A percentile compares a stretch with the other conserved stretches of the same genome.
These are phyloP conservation scores for Dactylonectria macrodidyma DNA, from an alignment of 2,329 filamentous ascomycete genomes.

Conservation along the genomic window DNA sequence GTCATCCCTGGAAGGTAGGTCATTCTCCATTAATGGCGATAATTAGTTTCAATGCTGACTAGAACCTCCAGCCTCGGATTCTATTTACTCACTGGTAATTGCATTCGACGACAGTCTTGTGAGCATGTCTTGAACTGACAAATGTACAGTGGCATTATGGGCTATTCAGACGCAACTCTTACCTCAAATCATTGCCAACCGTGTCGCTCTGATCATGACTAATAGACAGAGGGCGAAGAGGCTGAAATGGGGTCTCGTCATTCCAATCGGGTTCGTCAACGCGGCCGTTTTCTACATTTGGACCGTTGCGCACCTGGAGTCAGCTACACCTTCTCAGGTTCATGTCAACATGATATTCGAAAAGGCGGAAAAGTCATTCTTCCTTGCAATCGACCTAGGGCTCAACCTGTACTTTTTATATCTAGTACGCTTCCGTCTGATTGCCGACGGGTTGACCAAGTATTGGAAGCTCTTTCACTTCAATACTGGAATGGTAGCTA, in stretches of 20 bases:
- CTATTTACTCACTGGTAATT: conserved; percentile 19
- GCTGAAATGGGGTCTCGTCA: conserved; percentile 55
- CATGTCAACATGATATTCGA: conserved; percentile 43
- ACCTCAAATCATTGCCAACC: conserved; percentile 62
- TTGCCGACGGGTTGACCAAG: conserved; percentile 63
- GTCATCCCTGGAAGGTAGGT: conserved; percentile 36
- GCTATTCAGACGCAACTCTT: conserved; percentile 56
- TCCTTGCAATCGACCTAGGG: conserved; percentile 62
- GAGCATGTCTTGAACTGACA: conserved; percentile 14
- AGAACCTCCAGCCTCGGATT: conserved; percentile 22
- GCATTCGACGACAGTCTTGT: conserved; percentile 28
- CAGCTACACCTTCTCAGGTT: conserved; percentile 25
- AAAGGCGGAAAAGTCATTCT: conserved; percentile 60
- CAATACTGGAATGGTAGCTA: conserved; percentile 62
- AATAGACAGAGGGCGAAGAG: conserved; percentile 51
- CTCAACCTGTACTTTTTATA: conserved; percentile 67
- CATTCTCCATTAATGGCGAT: fast-evolving
- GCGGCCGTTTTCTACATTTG: conserved; percentile 58
- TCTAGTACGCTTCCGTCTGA: conserved; percentile 61
- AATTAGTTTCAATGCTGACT: neutral
- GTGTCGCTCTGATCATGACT: conserved; percentile 58
- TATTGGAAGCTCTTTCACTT: conserved; percentile 65
- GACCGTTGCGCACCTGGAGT: conserved; percentile 53
- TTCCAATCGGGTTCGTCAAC: conserved; percentile 55
- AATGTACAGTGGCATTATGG: conserved; percentile 28